These are phyloP conservation scores for Cutaneotrichosporon sp. DNA, from an alignment of 1,284 basidiomycete genomes.

Conservation along the genomic window DNA sequence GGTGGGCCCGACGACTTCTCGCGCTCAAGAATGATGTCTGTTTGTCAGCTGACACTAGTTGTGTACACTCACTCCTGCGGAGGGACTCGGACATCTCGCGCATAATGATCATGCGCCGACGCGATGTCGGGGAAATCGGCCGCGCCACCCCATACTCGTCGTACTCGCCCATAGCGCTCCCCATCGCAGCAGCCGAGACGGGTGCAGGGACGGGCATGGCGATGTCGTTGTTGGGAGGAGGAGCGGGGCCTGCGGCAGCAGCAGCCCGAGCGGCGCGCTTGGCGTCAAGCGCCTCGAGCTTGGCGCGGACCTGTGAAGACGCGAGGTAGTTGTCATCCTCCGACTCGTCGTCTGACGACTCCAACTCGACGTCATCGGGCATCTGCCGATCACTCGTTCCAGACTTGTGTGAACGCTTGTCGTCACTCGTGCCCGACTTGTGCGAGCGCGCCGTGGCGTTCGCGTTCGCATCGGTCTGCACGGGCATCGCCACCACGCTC, in stretches of 20 bases:
- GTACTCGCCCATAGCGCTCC: slow-evolving; percentile 12
- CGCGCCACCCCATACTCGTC: slow-evolving; percentile 36
- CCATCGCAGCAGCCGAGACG: neutral
- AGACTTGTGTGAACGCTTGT: neutral
- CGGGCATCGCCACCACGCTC: slow-evolving; percentile 48
- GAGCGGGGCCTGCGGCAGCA: neutral
- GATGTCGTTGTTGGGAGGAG: neutral
- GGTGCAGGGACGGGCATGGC: slow-evolving; percentile 8
- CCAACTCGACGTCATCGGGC: slow-evolving; percentile 33
- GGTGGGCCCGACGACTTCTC: slow-evolving; percentile 43
- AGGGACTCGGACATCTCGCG: slow-evolving; percentile 51
- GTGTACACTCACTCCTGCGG: slow-evolving; percentile 39
- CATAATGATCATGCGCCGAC: slow-evolving; percentile 47
- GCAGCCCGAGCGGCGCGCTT: neutral
- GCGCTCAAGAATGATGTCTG: slow-evolving; percentile 49
- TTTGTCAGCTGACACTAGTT: neutral
- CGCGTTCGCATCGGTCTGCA: slow-evolving; percentile 46
- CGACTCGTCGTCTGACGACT: slow-evolving; percentile 40
- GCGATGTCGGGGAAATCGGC: slow-evolving; percentile 43
- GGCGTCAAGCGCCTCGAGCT: slow-evolving; percentile 40
- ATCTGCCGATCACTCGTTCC: slow-evolving; percentile 1
- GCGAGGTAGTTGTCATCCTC: slow-evolving; percentile 43
- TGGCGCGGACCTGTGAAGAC: slow-evolving; percentile 38
- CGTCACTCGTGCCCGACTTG: slow-evolving; percentile 14
- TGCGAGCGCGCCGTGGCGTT: slow-evolving; percentile 36